A percentile compares a stretch with the other conserved stretches of the same genome.
Conservation (phyloP, 1,284 basidiomycete species). For the Sporisorium scitamineum region DNA sequence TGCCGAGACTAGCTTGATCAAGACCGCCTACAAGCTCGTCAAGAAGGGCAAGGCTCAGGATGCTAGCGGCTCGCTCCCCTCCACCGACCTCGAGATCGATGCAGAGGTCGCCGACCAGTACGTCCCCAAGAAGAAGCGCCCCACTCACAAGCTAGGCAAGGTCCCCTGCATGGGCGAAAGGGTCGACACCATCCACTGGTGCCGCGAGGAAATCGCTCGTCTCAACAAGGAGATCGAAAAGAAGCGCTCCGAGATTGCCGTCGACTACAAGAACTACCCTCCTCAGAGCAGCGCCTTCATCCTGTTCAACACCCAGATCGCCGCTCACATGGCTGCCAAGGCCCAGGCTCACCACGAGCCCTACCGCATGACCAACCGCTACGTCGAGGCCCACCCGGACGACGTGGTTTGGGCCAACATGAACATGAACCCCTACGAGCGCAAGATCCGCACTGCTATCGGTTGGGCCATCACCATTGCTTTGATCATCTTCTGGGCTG, state of each 20-base stretch:
- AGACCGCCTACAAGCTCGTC: constrained; percentile 77
- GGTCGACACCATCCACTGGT: constrained; percentile 87
- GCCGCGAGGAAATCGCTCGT: constrained; percentile 74
- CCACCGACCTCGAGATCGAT: constrained; percentile 53
- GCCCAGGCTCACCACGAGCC: constrained; percentile 58
- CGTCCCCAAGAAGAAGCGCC: constrained; percentile 72
- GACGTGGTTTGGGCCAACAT: constrained; percentile 94
- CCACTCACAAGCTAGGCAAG: constrained; percentile 80
- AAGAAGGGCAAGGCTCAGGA: constrained; percentile 67
- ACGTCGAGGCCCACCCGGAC: constrained; percentile 60
- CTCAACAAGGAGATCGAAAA: constrained; percentile 73
- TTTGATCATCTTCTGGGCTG: constrained; percentile 76
- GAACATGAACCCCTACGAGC: constrained; percentile 88
- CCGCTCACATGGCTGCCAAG: constrained; percentile 69
- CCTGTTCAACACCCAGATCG: constrained; percentile 91
- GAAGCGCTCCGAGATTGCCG: constrained; percentile 76
- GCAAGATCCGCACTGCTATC: constrained; percentile 73
- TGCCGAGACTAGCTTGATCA: constrained; percentile 82
- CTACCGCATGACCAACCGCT: constrained; percentile 61
- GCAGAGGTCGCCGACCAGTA: constrained; percentile 61
- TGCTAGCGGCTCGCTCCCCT: constrained; percentile 34
- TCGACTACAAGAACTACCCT: constrained; percentile 73
- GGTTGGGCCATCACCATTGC: constrained; percentile 74
- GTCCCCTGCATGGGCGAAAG: constrained; percentile 79
- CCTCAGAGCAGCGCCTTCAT: constrained; percentile 79